phyloP scores from a whole-genome alignment of 2,329 filamentous ascomycete species.

The Penicillium sp. region DNA sequence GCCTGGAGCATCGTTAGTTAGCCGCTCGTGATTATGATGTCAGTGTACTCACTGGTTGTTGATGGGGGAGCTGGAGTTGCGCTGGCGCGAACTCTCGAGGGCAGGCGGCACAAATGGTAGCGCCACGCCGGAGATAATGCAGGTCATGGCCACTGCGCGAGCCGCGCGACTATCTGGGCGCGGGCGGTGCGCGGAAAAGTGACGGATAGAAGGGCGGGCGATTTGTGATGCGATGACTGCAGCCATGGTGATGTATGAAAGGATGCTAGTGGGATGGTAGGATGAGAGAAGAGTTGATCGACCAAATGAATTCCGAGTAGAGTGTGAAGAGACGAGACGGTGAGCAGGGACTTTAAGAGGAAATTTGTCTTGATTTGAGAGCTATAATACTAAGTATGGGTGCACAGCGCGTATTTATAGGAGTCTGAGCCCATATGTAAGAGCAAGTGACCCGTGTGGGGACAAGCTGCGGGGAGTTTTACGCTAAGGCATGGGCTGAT shows the following conservation, averaged over 20 bases:
- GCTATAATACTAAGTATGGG: not conserved
- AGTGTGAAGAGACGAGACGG: not conserved
- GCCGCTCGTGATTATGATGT: not conserved
- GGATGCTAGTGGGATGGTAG: not conserved
- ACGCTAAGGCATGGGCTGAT: constrained; percentile 20
- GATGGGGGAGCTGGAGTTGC: constrained; percentile 38
- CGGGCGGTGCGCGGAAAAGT: constrained; percentile 46
- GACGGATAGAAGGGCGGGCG: constrained; percentile 41
- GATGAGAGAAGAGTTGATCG: not conserved
- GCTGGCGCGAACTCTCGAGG: constrained; percentile 46
- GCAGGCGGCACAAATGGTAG: constrained; percentile 50
- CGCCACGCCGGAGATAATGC: constrained; percentile 44
- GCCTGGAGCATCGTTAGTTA: constrained; percentile 23
- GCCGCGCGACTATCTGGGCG: constrained; percentile 40
- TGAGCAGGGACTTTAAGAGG: not conserved
- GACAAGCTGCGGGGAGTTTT: constrained; percentile 10
- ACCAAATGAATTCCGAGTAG: not conserved
- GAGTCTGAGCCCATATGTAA: constrained; percentile 17
- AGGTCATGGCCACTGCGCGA: constrained; percentile 42
- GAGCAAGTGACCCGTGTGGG: constrained; percentile 16
- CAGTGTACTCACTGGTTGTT: constrained; percentile 35
- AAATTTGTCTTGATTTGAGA: not conserved
- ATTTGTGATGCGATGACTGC: constrained; percentile 22
- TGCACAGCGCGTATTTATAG: constrained; percentile 10
- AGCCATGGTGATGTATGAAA: constrained; percentile 13